Evolutionary conservation across 257 asterid species (phyloP), one percentile per base, ranked within the genome.

Genomic region (Gentiana dahurica): DNA sequence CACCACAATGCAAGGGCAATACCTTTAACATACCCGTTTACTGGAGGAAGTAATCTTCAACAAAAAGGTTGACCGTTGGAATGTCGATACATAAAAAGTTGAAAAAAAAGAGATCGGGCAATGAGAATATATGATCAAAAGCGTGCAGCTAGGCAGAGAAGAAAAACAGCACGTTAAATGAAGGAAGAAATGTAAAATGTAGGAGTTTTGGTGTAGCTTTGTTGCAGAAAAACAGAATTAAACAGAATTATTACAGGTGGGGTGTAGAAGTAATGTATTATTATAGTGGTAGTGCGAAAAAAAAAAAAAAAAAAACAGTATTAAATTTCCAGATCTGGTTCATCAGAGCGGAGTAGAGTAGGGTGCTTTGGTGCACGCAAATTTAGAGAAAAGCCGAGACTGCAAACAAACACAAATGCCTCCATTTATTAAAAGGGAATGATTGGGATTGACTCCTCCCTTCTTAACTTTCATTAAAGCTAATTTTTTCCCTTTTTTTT

Each of bases 121-220:
- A 58, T 53, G 60, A 59, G 53, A 55, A 61, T 62, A 67, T 67
- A 48, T 37, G 58, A 45, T 57, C 61, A 61, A 47, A 47, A 32
- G 52, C 36, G 66, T 49, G 47, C 71, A 54, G 66, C 66, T 41
- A 48, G 54, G 37, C 34, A 46, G 34, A 15, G 51, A 36, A 39
- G 24, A 44, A 15, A 44, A 38, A 57, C 24, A 36, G 13, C 9
- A 24, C 34, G 51, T 44, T 41, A 44, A 43, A 57, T 12, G 51
- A 6, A 57, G 50, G 12, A 57, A 38, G 47, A 57, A 57, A 41
- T 2, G 49, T 37, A 55, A 39, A 6, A 39, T 10, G 35, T 10
- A 24, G 33, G 38, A 51, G 33, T 13, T 24, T 49, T 51, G 33
- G 3, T 51, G 11, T 13, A 15, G 35, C 15, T 1, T 53, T 53